Percentiles rank a stretch among this genome's conserved stretches.
Conservation (phyloP, 179 eudicot species). For the Sideroxylon spinosum region DNA sequence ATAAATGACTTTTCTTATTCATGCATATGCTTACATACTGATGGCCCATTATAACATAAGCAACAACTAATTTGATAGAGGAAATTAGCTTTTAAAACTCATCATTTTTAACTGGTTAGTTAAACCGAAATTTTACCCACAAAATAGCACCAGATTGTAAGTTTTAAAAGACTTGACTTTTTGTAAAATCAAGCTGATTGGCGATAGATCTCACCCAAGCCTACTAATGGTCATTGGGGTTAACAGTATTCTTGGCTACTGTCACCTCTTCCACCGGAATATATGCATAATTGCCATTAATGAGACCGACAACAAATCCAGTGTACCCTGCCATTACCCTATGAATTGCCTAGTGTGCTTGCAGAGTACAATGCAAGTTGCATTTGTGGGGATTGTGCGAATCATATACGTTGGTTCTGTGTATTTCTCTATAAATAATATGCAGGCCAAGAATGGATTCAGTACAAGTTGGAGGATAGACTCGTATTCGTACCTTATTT, state of each 20-base stretch:
- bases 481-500: no score
- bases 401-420: slow-evolving; percentile 88
- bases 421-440: slow-evolving; percentile 56
- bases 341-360: slow-evolving; percentile 81
- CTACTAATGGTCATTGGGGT: slow-evolving; percentile 62
- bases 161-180: not conserved
- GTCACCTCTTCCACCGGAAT: slow-evolving; percentile 70
- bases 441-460: no score
- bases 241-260: slow-evolving; percentile 44
- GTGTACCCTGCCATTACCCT: slow-evolving; percentile 85
- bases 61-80: no score
- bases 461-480: no score
- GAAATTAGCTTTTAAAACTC: no score
- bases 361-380: slow-evolving; percentile 63
- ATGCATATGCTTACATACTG: no score
- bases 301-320: slow-evolving; percentile 62
- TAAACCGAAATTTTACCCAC: no score
- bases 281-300: slow-evolving; percentile 66
- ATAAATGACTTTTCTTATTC: no score
- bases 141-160: not conserved
- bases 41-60: no score
- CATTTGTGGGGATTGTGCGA: slow-evolving; percentile 74
- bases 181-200: slow-evolving; percentile 61
- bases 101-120: no score
- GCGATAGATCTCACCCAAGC: slow-evolving; percentile 80